Conservation (phyloP, 768 basidiomycete genomes). For the Leccinum broughii region DNA sequence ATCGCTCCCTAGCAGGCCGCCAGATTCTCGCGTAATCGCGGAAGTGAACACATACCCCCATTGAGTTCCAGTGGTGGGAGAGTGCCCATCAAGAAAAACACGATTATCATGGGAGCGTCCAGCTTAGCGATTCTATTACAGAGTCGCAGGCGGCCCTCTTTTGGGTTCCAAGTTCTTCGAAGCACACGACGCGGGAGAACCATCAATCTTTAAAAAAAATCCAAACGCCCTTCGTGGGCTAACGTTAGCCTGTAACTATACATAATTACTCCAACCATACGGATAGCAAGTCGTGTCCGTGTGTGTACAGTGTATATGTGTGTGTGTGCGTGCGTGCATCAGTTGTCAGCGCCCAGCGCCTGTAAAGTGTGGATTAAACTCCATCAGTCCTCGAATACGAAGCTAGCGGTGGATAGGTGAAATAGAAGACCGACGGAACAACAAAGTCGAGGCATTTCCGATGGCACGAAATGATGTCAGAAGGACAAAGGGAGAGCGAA, state of each 20-base stretch:
- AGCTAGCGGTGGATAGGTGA: slow-evolving; percentile 5
- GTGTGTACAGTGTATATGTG: background rate
- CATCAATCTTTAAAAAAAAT: background rate
- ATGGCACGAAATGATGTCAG: slow-evolving; percentile 13
- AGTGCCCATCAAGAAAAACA: slow-evolving; percentile 5
- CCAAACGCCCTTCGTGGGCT: background rate
- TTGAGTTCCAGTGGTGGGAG: slow-evolving; percentile 10
- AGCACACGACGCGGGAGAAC: slow-evolving; percentile 8
- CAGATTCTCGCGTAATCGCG: slow-evolving; percentile 29
- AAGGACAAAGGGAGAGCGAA: slow-evolving; percentile 13
- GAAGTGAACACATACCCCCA: slow-evolving; percentile 25
- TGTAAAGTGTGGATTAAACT: slow-evolving; percentile 9
- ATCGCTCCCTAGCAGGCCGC: slow-evolving; percentile 16
- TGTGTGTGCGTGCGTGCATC: background rate
- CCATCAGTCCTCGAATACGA: slow-evolving; percentile 15
- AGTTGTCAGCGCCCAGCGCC: slow-evolving; percentile 21
- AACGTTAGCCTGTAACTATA: slow-evolving; percentile 6
- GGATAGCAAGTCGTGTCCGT: background rate
- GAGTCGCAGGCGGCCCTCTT: background rate
- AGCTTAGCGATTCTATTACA: background rate
- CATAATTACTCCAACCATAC: slow-evolving; percentile 2
- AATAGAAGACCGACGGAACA: slow-evolving; percentile 24
- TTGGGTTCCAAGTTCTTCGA: slow-evolving; percentile 9
- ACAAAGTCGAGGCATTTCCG: slow-evolving; percentile 24
- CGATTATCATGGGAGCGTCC: background rate